Conservation (phyloP, 2,329 filamentous ascomycete species). For the Xylariaceae sp. region DNA sequence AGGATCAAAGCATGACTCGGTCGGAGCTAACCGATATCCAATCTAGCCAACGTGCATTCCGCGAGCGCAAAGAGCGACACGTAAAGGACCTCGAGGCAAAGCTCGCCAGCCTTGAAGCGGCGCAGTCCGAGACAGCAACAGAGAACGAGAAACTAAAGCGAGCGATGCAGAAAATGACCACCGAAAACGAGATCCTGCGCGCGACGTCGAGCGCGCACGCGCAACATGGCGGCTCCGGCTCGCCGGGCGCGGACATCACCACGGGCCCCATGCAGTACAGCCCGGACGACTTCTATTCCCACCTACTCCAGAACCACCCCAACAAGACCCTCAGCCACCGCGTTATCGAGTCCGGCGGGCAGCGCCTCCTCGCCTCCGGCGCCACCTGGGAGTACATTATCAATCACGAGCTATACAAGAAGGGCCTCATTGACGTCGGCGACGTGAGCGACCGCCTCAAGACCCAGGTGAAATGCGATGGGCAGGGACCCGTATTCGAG, state of each 20-base stretch:
- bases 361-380: constrained; percentile 66
- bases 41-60: constrained; percentile 84
- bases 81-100: constrained; percentile 91
- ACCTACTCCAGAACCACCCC: constrained; percentile 56
- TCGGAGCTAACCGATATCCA: constrained; percentile 6
- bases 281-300: constrained; percentile 67
- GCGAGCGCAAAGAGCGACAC: constrained; percentile 90
- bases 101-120: constrained; percentile 70
- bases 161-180: constrained; percentile 76
- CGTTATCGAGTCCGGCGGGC: constrained; percentile 63
- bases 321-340: constrained; percentile 64
- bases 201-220: constrained; percentile 58
- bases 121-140: constrained; percentile 65
- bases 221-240: constrained; percentile 36
- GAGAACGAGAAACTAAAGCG: constrained; percentile 86
- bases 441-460: constrained; percentile 77
- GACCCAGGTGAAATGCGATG: constrained; percentile 72
- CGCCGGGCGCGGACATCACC: constrained; percentile 44
- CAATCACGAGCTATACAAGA: constrained; percentile 69
- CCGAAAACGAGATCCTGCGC: constrained; percentile 88
- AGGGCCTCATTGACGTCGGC: constrained; percentile 74
- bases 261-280: constrained; percentile 68
- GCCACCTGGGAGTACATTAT: constrained; percentile 91
- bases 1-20: background rate
- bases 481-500: constrained; percentile 81